Evolutionary conservation across 805 yeast genomes (phyloP).

Genomic region (Candida koratica): DNA sequence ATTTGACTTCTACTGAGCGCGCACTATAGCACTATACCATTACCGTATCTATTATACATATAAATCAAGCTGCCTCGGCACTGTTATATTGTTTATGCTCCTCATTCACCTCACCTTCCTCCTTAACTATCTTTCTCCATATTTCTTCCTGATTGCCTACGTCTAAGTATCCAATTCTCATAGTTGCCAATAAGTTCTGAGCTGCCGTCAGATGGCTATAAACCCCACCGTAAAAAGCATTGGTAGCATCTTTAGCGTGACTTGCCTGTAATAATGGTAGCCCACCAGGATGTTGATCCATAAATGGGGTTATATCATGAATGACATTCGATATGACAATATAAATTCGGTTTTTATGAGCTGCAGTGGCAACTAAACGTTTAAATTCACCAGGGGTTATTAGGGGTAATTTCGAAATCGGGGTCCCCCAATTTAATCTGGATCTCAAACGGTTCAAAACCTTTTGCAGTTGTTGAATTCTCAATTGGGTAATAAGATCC

Average conservation of each 20-base stretch:
- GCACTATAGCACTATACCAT: background rate
- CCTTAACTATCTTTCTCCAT: conserved; percentile 69
- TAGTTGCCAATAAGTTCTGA: conserved; percentile 81
- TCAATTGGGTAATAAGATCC: conserved; percentile 59
- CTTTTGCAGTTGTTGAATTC: conserved; percentile 68
- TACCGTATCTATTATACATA: conserved; percentile 1
- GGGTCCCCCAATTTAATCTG: conserved; percentile 89
- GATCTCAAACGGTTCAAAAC: conserved; percentile 72
- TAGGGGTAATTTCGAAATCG: conserved; percentile 80
- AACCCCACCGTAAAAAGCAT: conserved; percentile 93
- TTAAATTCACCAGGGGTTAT: conserved; percentile 46
- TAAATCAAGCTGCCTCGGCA: conserved; percentile 34
- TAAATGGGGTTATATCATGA: conserved; percentile 88
- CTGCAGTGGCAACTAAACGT: conserved; percentile 31
- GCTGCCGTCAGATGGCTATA: conserved; percentile 93
- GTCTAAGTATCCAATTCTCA: conserved; percentile 85
- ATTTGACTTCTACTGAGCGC: too few relatives aligned
- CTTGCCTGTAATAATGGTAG: conserved; percentile 71
- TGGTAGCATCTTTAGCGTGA: conserved; percentile 90
- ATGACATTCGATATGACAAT: conserved; percentile 87
- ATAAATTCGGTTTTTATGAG: conserved; percentile 50
- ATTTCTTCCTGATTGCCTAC: conserved; percentile 79
- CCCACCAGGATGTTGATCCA: conserved; percentile 94
- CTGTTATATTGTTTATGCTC: conserved; percentile 19
- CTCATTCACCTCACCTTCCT: conserved; percentile 51